A percentile compares a stretch with the other conserved stretches of the same genome.
phyloP scores from a whole-genome alignment of 768 basidiomycete genomes.

The Termitomyces eurrhizus region DNA sequence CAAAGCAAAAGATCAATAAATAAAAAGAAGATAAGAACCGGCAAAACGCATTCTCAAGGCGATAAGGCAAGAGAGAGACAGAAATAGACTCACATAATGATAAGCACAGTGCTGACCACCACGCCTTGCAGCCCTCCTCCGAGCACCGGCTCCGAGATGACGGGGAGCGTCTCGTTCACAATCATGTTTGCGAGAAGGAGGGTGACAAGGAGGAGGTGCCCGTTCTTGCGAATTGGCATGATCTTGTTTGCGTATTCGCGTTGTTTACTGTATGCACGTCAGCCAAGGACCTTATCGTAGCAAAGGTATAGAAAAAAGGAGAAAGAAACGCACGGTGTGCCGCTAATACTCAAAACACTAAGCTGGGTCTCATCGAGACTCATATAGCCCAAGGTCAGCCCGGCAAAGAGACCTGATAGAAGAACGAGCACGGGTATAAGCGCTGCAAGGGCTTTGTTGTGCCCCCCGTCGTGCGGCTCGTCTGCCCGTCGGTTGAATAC shows the following conservation, averaged over 20 bases:
- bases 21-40: not conserved
- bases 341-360: constrained; percentile 80
- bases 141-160: constrained; percentile 76
- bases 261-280: constrained; percentile 53
- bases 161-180: constrained; percentile 82
- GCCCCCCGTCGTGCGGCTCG: not conserved
- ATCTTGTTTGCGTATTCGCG: constrained; percentile 80
- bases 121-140: constrained; percentile 79
- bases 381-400: constrained; percentile 90
- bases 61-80: not conserved
- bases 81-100: constrained; percentile 69
- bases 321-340: constrained; percentile 59
- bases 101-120: constrained; percentile 77
- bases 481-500: not conserved
- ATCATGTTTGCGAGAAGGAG: constrained; percentile 89
- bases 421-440: constrained; percentile 86
- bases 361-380: constrained; percentile 91
- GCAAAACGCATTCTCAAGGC: not conserved
- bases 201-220: constrained; percentile 79
- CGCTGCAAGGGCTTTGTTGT: constrained; percentile 36
- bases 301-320: not conserved
- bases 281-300: not conserved
- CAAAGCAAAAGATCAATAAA: not conserved
- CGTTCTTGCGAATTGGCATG: constrained; percentile 80
- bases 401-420: constrained; percentile 84